phyloP scores from a whole-genome alignment of 768 basidiomycete species.

The Suillus lakei region DNA sequence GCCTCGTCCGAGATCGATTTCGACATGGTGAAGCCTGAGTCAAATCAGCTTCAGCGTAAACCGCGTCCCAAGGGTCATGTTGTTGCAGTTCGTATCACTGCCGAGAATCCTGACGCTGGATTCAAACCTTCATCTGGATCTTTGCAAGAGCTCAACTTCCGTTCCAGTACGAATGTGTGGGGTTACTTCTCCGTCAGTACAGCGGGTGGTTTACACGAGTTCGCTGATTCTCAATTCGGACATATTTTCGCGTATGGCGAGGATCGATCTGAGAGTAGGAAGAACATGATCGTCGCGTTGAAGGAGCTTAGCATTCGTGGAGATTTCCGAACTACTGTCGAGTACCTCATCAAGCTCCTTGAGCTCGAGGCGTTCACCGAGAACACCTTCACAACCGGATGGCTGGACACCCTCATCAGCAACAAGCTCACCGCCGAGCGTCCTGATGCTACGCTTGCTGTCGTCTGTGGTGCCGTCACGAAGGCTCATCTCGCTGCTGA shows the following conservation, averaged over 20 bases:
- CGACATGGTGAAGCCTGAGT: constrained; percentile 89
- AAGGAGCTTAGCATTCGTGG: constrained; percentile 99
- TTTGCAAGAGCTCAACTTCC: constrained; percentile 98
- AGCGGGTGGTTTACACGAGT: constrained; percentile 97
- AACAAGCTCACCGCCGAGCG: constrained; percentile 97
- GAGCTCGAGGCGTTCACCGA: constrained; percentile 96
- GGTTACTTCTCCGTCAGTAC: constrained; percentile 98
- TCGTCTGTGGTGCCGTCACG: constrained; percentile 94
- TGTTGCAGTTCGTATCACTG: constrained; percentile 98
- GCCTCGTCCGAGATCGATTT: constrained; percentile 95
- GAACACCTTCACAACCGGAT: constrained; percentile 97
- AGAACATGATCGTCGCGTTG: constrained; percentile 99
- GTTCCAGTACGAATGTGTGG: constrained; percentile 99
- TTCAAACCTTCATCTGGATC: constrained; percentile 99
- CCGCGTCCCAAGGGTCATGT: constrained; percentile 98
- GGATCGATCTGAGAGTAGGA: constrained; percentile 91
- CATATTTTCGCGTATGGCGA: constrained; percentile 99
- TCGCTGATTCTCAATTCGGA: constrained; percentile 98
- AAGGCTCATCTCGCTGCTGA: constrained; percentile 93
- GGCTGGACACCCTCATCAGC: constrained; percentile 97
- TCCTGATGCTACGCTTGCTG: constrained; percentile 90
- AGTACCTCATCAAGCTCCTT: constrained; percentile 97
- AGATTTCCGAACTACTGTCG: constrained; percentile 98
- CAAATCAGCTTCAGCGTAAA: constrained; percentile 88
- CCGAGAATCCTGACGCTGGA: constrained; percentile 98